phyloP scores from a whole-genome alignment of 495 filamentous ascomycete species.

The Cercophora scortea region DNA sequence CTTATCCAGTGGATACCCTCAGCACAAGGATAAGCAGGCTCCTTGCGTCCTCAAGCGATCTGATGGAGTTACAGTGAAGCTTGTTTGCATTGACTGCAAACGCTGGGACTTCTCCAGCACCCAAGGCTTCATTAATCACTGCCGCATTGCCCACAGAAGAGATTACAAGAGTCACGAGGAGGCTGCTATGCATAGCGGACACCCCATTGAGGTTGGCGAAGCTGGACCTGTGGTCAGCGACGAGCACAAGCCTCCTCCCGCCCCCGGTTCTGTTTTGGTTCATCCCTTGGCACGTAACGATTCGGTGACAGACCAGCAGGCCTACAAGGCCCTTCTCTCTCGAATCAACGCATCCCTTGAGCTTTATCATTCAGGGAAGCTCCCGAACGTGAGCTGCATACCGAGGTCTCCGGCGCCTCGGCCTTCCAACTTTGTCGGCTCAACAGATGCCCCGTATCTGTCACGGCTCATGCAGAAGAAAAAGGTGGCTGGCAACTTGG shows the following conservation, averaged over 20 bases:
- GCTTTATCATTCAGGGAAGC: constrained; percentile 36
- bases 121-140: constrained; percentile 98
- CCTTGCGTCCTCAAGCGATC: constrained; percentile 45
- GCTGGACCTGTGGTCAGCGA: constrained; percentile 22
- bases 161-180: constrained; percentile 92
- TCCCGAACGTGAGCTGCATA: constrained; percentile 34
- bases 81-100: constrained; percentile 83
- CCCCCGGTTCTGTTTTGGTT: constrained; percentile 45
- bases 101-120: constrained; percentile 87
- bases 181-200: constrained; percentile 81
- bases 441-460: constrained; percentile 66
- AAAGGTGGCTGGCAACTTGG: constrained; percentile 57
- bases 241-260: not conserved
- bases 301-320: constrained; percentile 44
- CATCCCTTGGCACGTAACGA: constrained; percentile 63
- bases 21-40: constrained; percentile 55
- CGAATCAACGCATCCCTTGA: constrained; percentile 40
- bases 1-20: constrained; percentile 63
- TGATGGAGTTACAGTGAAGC: constrained; percentile 55
- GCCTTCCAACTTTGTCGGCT: constrained; percentile 44
- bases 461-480: constrained; percentile 60
- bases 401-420: constrained; percentile 15
- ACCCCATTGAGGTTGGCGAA: constrained; percentile 66
- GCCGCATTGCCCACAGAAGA: constrained; percentile 84
- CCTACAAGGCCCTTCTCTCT: constrained; percentile 39